These are phyloP conservation scores for Onygenales sp. DNA, from an alignment of 2,329 filamentous ascomycete species.

Conservation along the genomic window DNA sequence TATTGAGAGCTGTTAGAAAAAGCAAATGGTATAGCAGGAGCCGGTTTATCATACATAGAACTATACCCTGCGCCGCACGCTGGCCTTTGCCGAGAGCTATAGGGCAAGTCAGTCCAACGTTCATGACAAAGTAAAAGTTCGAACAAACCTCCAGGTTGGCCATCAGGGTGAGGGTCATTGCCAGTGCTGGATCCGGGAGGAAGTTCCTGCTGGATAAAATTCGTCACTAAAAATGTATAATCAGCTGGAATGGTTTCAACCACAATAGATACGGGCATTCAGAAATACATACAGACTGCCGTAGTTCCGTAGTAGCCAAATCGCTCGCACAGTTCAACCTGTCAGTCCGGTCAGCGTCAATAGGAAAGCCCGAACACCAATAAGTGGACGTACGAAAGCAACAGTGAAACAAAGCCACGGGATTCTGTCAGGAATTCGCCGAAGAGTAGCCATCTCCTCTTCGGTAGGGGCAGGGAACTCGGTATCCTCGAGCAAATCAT, in stretches of 20 bases:
- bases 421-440: slow-evolving; percentile 36
- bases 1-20: slow-evolving; percentile 3
- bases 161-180: slow-evolving; percentile 21
- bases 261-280: neutral
- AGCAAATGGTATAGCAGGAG: neutral
- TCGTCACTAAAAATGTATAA: slow-evolving; percentile 36
- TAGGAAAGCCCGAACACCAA: too few species aligned
- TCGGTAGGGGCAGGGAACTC: slow-evolving; percentile 15
- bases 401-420: slow-evolving; percentile 59
- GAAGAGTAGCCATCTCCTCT: slow-evolving; percentile 23
- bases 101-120: slow-evolving; percentile 31
- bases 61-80: slow-evolving; percentile 42
- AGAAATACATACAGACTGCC: slow-evolving; percentile 46
- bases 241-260: neutral
- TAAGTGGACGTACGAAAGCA: slow-evolving; percentile 40
- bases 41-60: slow-evolving; percentile 28
- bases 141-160: slow-evolving; percentile 28
- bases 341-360: too few species aligned
- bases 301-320: slow-evolving; percentile 68
- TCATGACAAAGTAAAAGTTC: neutral
- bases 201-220: slow-evolving; percentile 50
- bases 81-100: slow-evolving; percentile 51
- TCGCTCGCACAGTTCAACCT: slow-evolving; percentile 60
- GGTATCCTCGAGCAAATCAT: neutral
- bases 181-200: slow-evolving; percentile 47